Evolutionary conservation across 2,329 filamentous ascomycete genomes (phyloP).

Genomic region (Didymella segeticola): DNA sequence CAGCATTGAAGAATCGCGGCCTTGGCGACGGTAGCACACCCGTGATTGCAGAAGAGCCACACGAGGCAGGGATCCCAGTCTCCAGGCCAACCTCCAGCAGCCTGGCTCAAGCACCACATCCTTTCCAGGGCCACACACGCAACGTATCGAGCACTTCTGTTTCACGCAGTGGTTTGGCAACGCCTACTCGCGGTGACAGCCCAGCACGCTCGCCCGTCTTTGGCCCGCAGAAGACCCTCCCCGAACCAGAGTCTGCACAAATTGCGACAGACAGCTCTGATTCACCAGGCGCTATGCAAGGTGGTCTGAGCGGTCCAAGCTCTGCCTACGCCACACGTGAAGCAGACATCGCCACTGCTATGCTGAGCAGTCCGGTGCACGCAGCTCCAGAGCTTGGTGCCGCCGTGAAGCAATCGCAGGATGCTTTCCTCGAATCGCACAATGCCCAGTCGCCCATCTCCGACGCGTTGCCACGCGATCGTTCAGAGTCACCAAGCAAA

Average conservation of each 20-base stretch:
- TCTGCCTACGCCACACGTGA: constrained; percentile 44
- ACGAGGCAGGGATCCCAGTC: constrained; percentile 44
- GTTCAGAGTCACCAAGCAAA: constrained; percentile 57
- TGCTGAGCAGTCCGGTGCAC: constrained; percentile 31
- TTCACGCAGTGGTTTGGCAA: constrained; percentile 61
- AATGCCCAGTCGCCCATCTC: constrained; percentile 36
- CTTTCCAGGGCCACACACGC: constrained; percentile 49
- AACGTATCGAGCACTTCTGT: constrained; percentile 49
- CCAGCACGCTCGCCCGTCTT: constrained; percentile 66
- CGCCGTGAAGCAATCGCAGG: constrained; percentile 43
- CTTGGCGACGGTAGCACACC: constrained; percentile 55
- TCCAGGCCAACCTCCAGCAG: constrained; percentile 44
- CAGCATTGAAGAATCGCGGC: constrained; percentile 49
- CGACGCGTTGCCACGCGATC: constrained; percentile 39
- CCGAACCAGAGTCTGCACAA: constrained; percentile 57
- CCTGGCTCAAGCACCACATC: constrained; percentile 30
- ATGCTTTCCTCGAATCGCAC: constrained; percentile 46
- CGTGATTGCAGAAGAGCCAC: constrained; percentile 63
- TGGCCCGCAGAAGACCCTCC: constrained; percentile 52
- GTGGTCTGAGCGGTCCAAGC: constrained; percentile 32
- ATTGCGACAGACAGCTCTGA: constrained; percentile 51
- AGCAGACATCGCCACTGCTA: constrained; percentile 45
- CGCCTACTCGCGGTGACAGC: constrained; percentile 65
- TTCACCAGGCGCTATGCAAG: constrained; percentile 34
- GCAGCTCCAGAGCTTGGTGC: constrained; percentile 32